These are phyloP conservation scores for Neofusicoccum kwambonambiense DNA, from an alignment of 2,329 filamentous ascomycete species.

Conservation along the genomic window DNA sequence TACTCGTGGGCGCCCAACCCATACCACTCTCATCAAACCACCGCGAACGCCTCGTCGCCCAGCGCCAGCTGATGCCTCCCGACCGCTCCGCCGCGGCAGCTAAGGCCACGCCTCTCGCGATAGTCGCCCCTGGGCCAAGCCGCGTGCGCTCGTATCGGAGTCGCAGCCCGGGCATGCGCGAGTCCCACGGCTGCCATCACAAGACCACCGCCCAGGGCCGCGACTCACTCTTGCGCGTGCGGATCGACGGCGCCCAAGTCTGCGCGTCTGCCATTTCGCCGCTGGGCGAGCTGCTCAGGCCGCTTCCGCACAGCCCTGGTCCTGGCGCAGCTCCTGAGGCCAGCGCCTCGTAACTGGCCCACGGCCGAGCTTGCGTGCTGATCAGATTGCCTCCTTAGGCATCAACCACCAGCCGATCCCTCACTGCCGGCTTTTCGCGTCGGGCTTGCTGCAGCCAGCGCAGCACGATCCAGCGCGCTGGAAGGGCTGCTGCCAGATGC, in stretches of 20 bases:
- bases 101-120: background rate
- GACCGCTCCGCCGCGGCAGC: background rate
- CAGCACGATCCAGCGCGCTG: background rate
- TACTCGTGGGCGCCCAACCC: conserved; percentile 1
- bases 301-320: conserved; percentile 12
- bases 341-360: conserved; percentile 3
- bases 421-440: background rate
- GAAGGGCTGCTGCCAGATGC: background rate
- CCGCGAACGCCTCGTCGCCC: too few relatives aligned
- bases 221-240: background rate
- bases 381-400: conserved; percentile 17
- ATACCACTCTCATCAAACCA: background rate
- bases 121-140: background rate
- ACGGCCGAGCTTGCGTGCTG: conserved; percentile 6
- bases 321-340: conserved; percentile 8
- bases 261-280: background rate
- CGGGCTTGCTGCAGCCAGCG: background rate
- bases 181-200: background rate
- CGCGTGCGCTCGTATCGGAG: background rate
- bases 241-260: background rate
- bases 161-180: background rate
- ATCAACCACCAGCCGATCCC: conserved; percentile 15
- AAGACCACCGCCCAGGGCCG: background rate
- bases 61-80: background rate
- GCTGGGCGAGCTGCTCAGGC: background rate